Conservation (phyloP, 2,329 filamentous ascomycete species). For the Arthrobotrys pseudoclavata region DNA sequence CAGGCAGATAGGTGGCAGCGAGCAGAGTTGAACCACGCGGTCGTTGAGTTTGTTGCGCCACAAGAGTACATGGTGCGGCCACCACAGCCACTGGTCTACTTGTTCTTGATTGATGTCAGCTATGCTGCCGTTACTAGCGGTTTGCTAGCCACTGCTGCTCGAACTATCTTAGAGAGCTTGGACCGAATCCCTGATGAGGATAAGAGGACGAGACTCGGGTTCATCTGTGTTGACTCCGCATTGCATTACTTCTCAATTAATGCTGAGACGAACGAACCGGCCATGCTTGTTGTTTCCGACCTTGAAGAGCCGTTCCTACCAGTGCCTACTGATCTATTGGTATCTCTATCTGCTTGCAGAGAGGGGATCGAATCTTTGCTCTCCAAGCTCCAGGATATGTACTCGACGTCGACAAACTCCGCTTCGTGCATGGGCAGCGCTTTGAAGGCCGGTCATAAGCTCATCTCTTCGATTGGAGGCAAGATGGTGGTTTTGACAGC, state of each 20-base stretch:
- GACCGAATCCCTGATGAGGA: constrained; percentile 99
- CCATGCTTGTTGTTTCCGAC: constrained; percentile 94
- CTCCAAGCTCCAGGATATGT: constrained; percentile 93
- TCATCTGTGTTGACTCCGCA: constrained; percentile 93
- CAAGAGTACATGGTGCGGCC: constrained; percentile 99
- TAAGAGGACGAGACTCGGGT: constrained; percentile 89
- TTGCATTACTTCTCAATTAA: constrained; percentile 97
- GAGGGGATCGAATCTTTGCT: constrained; percentile 93
- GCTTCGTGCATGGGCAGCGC: constrained; percentile 96
- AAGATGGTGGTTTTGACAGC: constrained; percentile 94
- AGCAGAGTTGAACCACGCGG: constrained; percentile 92
- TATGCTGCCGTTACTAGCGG: constrained; percentile 90
- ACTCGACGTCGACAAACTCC: constrained; percentile 90
- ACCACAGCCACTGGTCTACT: constrained; percentile 92
- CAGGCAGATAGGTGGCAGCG: constrained; percentile 92
- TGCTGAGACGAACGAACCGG: constrained; percentile 86
- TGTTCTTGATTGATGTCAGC: constrained; percentile 96
- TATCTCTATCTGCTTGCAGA: constrained; percentile 88
- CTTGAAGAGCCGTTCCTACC: constrained; percentile 96
- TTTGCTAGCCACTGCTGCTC: constrained; percentile 88
- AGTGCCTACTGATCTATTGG: constrained; percentile 89
- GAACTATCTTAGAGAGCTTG: constrained; percentile 93
- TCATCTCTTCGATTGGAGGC: constrained; percentile 92
- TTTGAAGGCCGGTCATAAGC: constrained; percentile 90
- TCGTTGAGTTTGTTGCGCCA: constrained; percentile 96